phyloP scores from a whole-genome alignment of 1,284 basidiomycete species.

The Phellinidium pouzarii region DNA sequence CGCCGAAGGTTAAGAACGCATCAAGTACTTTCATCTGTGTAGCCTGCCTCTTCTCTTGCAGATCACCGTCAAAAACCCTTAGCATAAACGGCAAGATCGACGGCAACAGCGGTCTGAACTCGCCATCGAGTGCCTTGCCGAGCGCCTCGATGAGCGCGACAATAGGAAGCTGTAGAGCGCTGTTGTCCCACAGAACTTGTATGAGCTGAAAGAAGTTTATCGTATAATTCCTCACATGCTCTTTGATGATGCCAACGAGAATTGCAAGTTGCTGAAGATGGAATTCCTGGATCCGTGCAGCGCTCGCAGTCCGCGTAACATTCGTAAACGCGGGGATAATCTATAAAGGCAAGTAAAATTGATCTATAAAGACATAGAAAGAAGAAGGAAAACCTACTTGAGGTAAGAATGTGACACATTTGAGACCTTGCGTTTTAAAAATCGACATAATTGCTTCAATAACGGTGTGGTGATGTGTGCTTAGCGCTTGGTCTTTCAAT shows the following conservation, averaged over 20 bases:
- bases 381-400: constrained; percentile 49
- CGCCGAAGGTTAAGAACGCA: constrained; percentile 91
- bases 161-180: constrained; percentile 84
- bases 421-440: constrained; percentile 96
- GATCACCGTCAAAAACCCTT: constrained; percentile 84
- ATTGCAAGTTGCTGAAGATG: constrained; percentile 96
- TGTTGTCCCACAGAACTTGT: constrained; percentile 86
- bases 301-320: constrained; percentile 76
- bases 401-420: constrained; percentile 93
- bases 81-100: constrained; percentile 87
- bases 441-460: constrained; percentile 99
- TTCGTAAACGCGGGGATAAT: constrained; percentile 94
- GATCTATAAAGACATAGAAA: background rate
- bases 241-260: constrained; percentile 94
- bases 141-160: constrained; percentile 92
- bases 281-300: constrained; percentile 84
- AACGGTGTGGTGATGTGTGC: constrained; percentile 84
- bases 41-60: constrained; percentile 68
- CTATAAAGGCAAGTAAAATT: constrained; percentile 34
- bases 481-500: constrained; percentile 83
- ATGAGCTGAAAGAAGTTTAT: constrained; percentile 78
- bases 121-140: constrained; percentile 93
- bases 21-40: constrained; percentile 91
- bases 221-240: constrained; percentile 92
- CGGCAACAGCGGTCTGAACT: constrained; percentile 97